phyloP scores from a whole-genome alignment of 2,329 filamentous ascomycete species.

The Pseudocercospora fuligena region DNA sequence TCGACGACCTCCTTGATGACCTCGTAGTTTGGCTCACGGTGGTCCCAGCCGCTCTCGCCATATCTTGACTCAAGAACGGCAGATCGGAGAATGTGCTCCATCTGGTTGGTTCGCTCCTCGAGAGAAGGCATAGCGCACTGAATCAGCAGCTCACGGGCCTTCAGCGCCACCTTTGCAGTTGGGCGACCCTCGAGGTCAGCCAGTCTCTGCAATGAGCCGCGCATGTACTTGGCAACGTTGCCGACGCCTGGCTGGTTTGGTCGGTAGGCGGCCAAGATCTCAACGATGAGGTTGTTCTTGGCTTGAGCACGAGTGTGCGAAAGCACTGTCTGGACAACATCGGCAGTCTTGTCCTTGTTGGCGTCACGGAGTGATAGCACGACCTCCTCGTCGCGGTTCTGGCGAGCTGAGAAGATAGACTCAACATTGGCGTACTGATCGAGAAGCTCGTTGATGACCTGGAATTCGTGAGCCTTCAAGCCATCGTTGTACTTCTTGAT shows the following conservation, averaged over 20 bases:
- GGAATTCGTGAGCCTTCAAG: constrained; percentile 86
- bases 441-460: constrained; percentile 78
- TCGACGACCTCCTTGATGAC: constrained; percentile 97
- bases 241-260: constrained; percentile 91
- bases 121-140: constrained; percentile 95
- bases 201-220: constrained; percentile 78
- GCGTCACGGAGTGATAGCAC: constrained; percentile 92
- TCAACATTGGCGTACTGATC: constrained; percentile 83
- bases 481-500: constrained; percentile 83
- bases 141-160: constrained; percentile 95
- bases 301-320: constrained; percentile 90
- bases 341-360: constrained; percentile 87
- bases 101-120: constrained; percentile 91
- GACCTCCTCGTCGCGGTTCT: constrained; percentile 88
- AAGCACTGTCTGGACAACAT: constrained; percentile 85
- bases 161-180: constrained; percentile 94
- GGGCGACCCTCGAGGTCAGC: constrained; percentile 86
- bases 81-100: constrained; percentile 97
- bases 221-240: constrained; percentile 86
- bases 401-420: constrained; percentile 82
- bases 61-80: constrained; percentile 97
- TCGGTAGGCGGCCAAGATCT: constrained; percentile 90
- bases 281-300: constrained; percentile 92
- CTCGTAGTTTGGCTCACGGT: constrained; percentile 87
- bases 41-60: constrained; percentile 95